phyloP scores from a whole-genome alignment of 495 filamentous ascomycete species.

The Aspergillus incahuasiensis region DNA sequence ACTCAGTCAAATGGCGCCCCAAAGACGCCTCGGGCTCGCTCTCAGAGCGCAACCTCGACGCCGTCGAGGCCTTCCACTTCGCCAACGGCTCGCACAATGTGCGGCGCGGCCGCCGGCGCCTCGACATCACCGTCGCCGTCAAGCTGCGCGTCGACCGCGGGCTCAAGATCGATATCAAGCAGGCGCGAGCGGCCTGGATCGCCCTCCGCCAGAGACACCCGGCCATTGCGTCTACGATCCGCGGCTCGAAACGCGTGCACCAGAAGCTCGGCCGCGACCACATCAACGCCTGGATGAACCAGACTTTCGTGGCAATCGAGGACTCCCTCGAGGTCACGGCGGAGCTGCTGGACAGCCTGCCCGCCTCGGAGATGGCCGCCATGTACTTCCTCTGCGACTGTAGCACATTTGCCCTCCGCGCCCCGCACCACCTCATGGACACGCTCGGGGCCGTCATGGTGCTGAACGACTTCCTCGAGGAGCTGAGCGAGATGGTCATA shows the following conservation, averaged over 20 bases:
- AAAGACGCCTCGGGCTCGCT: neutral
- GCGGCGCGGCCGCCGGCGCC: no score
- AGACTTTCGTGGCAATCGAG: neutral
- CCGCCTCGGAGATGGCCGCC: neutral
- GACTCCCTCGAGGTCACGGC: neutral
- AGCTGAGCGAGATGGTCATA: neutral
- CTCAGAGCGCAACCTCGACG: neutral
- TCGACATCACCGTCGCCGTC: neutral
- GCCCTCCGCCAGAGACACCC: neutral
- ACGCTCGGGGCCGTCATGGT: neutral
- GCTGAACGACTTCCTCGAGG: neutral
- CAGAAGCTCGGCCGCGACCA: neutral
- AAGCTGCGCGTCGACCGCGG: neutral
- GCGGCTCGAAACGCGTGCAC: neutral
- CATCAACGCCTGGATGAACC: neutral
- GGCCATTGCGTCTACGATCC: neutral
- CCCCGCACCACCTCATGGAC: neutral
- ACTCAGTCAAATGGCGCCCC: neutral
- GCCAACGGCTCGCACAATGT: neutral
- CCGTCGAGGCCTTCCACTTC: neutral
- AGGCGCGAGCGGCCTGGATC: neutral
- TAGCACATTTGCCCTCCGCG: neutral
- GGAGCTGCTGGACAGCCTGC: neutral
- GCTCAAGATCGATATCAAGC: neutral
- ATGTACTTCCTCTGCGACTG: neutral